Evolutionary conservation across 805 yeast genomes (phyloP).

Genomic region (Ogataea degrootiae): DNA sequence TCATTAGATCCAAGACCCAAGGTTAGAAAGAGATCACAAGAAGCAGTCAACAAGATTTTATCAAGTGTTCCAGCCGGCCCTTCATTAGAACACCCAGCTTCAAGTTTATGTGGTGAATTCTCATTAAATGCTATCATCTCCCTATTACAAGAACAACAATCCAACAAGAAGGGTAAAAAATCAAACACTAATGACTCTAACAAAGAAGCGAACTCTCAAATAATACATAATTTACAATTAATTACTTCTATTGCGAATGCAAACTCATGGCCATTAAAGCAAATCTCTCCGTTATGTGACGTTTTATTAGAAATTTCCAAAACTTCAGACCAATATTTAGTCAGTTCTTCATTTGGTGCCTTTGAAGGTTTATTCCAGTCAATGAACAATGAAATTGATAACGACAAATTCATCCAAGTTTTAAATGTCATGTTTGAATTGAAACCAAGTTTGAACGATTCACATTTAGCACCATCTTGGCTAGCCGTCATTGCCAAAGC

Average conservation of each 20-base stretch:
- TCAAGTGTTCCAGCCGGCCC: slow-evolving; percentile 72
- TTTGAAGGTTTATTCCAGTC: slow-evolving; percentile 76
- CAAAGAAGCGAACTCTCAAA: slow-evolving; percentile 49
- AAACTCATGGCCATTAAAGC: slow-evolving; percentile 75
- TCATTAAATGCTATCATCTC: slow-evolving; percentile 52
- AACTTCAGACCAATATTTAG: slow-evolving; percentile 77
- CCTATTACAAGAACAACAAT: slow-evolving; percentile 36
- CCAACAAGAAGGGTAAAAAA: slow-evolving; percentile 32
- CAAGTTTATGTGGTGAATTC: slow-evolving; percentile 63
- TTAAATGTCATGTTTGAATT: slow-evolving; percentile 70
- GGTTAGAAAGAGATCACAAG: slow-evolving; percentile 91
- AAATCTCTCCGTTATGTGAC: slow-evolving; percentile 71
- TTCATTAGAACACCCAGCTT: slow-evolving; percentile 70
- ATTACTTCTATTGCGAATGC: slow-evolving; percentile 66
- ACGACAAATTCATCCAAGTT: slow-evolving; percentile 58
- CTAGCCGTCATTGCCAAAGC: slow-evolving; percentile 90
- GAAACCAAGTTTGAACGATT: slow-evolving; percentile 77
- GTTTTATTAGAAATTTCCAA: slow-evolving; percentile 69
- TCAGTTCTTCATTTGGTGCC: slow-evolving; percentile 76
- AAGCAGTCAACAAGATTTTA: slow-evolving; percentile 68
- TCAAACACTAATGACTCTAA: slow-evolving; percentile 24
- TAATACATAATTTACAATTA: slow-evolving; percentile 76
- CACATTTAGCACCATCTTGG: slow-evolving; percentile 91
- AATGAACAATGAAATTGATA: slow-evolving; percentile 47
- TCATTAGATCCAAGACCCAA: slow-evolving; percentile 89